Evolutionary conservation across 495 filamentous ascomycete genomes (phyloP), one percentile per base, ranked within the genome.

Genomic region (Annulohypoxylon moriforme): DNA sequence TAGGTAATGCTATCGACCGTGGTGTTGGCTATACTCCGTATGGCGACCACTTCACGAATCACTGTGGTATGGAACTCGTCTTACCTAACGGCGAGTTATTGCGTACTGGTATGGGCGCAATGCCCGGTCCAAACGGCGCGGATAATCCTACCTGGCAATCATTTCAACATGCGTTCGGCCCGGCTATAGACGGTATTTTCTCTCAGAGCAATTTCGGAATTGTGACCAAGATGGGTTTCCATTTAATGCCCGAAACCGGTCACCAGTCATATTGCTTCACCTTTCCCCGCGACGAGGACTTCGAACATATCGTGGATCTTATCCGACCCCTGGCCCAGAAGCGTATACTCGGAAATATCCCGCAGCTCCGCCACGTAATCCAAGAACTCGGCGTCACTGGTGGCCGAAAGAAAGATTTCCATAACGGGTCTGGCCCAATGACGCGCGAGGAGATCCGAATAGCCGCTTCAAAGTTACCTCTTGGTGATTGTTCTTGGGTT

Each of bases 81-180:
- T 74, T 89, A 6, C 87, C 88, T 0, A 83, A 80, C 16, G 87
- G 86, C 14, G 83, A 85, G 68, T 61, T 89, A 1, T 60, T 89
- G 8, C 77, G 87, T 3, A 90, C 87, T 0, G 88, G 87, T 0
- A 89, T 90, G 87, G 87, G 87, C 4, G 87, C 86, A 11, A 67
- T 87, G 62, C 82, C 84, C 0, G 82, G 79, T 7, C 77, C 79
- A 5, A 71, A 78, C 56, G 78, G 77, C 20, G 50, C 69, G 4
- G 76, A 78, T 53, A 83, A 82, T 55, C 77, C 79, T 10, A 80
- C 80, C 0, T 85, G 83, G 83, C 85, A 86, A 63, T 77, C 82
- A 1, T 90, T 88, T 66, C 80, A 83, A 3, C 83, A 86, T 53
- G 85, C 83, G 3, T 89, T 86, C 69, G 88, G 88, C 1, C 88